Evolutionary conservation across 495 filamentous ascomycete species (phyloP), one percentile per base, ranked within the genome.

Genomic region (Daldinia decipiens): DNA sequence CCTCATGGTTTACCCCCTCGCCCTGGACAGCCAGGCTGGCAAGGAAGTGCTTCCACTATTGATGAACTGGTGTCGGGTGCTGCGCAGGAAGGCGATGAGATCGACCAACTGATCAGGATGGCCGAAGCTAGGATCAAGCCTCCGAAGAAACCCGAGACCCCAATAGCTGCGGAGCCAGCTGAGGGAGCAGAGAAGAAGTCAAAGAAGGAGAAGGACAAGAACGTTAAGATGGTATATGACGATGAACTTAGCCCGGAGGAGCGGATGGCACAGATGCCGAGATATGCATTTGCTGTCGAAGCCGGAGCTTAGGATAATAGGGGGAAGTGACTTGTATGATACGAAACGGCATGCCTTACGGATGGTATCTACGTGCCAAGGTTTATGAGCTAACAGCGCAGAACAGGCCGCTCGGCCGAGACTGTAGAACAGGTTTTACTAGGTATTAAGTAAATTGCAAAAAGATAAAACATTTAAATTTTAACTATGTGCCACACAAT

Each of bases 201-300:
- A 45, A 87, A 88, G 81, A 89, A 89, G 75, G 89, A 91, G 45
- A 92, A 92, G 79, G 80, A 89, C 15, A 92, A 92, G 82, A 83
- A 78, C 55, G 78, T 85, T 63, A 88, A 89, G 75, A 87, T 97
- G 86, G 82, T 95, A 5, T 95, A 93, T 80, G 88, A 87, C 45
- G 91, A 94, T 76, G 90, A 92, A 51, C 82, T 87, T 74, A 94
- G 91, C 71, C 93, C 93, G 26, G 93, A 97, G 81, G 93, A 97
- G 83, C 93, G 88, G 80, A 93, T 95, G 92, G 89, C 92, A 29
- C 77, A 80, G 70, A 80, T 96, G 80, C 84, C 91, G 55, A 89
- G 88, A 81, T 97, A 95, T 82, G 88, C 89, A 74, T 92, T 90
- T 77, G 81, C 81, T 80, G 86, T 87, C 77, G 84, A 83, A 67